Base-by-base conservation (phyloP, 768 basidiomycete genomes). In the Exidia glandulosa region DNA sequence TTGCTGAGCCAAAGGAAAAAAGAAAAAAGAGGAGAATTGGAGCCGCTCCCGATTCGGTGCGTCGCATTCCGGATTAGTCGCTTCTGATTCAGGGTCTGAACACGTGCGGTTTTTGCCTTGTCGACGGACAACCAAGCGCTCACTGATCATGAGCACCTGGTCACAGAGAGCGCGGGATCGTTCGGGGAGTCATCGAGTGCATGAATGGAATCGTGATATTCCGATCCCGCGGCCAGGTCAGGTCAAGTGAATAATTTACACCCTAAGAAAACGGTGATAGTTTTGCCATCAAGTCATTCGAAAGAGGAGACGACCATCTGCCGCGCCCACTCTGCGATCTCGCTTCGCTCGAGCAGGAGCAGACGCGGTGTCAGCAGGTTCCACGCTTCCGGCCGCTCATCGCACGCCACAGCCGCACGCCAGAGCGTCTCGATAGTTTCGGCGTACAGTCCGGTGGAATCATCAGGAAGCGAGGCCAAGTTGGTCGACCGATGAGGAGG, bases 251-350 rank as follows among this genome's bases (percentile, higher is more conserved):
- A 45, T 45, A 45, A 45, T 12, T 45, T 45, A 45, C 41, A 45
- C 41, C 41, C 1, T 23, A 45, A 45, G 2, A 45, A 10, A 19
- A 13, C 19, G 41, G 41, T 45, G 41, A 45, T 45, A 19, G 23
- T 19, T 45, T 45, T 45, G 16, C 12, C n/a, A n/a, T 45, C 29
- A 41, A 60, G 59, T 14, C 54, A 34, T 30, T 52, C 14, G 45
- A 68, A 25, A 60, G 63, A 69, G 19, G 56, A 50, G 29, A 75
- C 61, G 19, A 70, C 73, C 58, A 76, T 68, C 32, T 60, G 71
- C 47, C 85, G 73, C n/a, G 75, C 79, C 85, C 85, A 87, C 62
- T 85, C 82, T 4, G 79, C 79, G 1, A 76, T 66, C 27, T 59
- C 60, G 56, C 69, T 71, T 3, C 65, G 69, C 25, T 74, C 72